These are phyloP conservation scores for Quercus lobata DNA, from an alignment of 331 rosid species.

Conservation along the genomic window DNA sequence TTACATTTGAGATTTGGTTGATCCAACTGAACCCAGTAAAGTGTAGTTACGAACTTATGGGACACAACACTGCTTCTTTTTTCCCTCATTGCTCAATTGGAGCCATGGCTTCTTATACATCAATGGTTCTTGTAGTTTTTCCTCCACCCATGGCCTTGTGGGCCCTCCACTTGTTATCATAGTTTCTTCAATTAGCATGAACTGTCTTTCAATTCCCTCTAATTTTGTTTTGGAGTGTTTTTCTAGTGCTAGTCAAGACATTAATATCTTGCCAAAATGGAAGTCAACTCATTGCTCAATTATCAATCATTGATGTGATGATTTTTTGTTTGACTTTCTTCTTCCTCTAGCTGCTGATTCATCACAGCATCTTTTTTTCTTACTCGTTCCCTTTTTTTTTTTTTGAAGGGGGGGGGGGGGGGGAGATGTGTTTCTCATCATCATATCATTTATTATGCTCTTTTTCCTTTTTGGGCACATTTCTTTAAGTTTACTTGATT, in stretches of 20 bases:
- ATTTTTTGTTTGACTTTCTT: background rate
- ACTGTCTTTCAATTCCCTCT: background rate
- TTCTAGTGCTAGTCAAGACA: background rate
- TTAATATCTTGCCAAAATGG: background rate
- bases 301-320: background rate
- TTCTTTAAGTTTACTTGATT: constrained; percentile 16
- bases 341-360: no score
- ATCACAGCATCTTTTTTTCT: no score
- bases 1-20: background rate
- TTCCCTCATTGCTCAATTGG: background rate
- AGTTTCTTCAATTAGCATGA: background rate
- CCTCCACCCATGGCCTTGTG: background rate
- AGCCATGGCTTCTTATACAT: background rate
- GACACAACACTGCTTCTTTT: background rate
- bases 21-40: background rate
- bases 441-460: no score
- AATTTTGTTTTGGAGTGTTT: background rate
- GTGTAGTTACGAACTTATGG: background rate
- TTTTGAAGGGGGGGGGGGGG: no score
- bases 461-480: no score
- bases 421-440: no score
- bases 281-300: background rate
- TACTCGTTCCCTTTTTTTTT: no score
- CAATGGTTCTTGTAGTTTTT: background rate
- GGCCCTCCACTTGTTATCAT: background rate